Conservation (phyloP, 768 basidiomycete genomes). For the Pisolithus tinctorius region DNA sequence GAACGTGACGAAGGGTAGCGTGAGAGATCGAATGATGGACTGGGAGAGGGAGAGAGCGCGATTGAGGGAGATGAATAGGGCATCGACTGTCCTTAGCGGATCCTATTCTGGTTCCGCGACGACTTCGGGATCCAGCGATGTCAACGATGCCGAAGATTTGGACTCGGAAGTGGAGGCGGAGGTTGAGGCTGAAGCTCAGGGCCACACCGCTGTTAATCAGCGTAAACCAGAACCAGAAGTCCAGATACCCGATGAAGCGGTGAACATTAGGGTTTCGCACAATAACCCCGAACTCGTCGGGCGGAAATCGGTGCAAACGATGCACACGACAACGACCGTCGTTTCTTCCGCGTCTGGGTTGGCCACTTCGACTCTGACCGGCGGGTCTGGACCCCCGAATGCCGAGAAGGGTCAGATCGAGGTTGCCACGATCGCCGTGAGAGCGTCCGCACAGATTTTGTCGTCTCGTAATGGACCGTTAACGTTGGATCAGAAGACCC, state of each 20-base stretch:
- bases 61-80: slow-evolving; percentile 57
- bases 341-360: slow-evolving; percentile 12
- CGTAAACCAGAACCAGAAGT: not conserved
- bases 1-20: slow-evolving; percentile 24
- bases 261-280: not conserved
- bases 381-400: slow-evolving; percentile 4
- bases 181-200: slow-evolving; percentile 15
- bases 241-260: not conserved
- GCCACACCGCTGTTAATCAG: slow-evolving; percentile 4
- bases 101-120: slow-evolving; percentile 5
- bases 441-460: slow-evolving; percentile 23
- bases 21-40: slow-evolving; percentile 59
- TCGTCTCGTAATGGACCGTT: slow-evolving; percentile 19
- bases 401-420: slow-evolving; percentile 24
- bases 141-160: slow-evolving; percentile 21
- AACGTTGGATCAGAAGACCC: slow-evolving; percentile 4
- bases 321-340: slow-evolving; percentile 6
- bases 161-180: slow-evolving; percentile 21
- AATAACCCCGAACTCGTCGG: slow-evolving; percentile 2
- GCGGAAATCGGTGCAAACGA: slow-evolving; percentile 5
- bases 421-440: slow-evolving; percentile 23
- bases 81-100: slow-evolving; percentile 16
- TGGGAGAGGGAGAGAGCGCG: slow-evolving; percentile 71
- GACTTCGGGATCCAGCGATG: not conserved
- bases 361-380: slow-evolving; percentile 1